Evolutionary conservation across 495 filamentous ascomycete species (phyloP), one percentile per base, ranked within the genome.

Genomic region (Talaromyces ruber): DNA sequence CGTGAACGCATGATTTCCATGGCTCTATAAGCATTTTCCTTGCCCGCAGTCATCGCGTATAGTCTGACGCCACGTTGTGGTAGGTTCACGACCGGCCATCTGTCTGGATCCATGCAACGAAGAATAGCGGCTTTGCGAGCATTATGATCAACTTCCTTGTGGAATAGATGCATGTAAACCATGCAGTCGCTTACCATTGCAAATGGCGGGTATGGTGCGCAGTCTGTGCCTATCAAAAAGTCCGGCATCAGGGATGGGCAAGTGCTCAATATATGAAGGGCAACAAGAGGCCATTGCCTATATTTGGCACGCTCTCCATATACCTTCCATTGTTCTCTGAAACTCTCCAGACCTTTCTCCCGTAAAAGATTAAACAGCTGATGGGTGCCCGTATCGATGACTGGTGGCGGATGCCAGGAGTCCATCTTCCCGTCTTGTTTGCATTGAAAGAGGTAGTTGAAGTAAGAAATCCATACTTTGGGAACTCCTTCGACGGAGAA

Each of bases 171-270:
- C 54, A 88, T 60, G 53, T 80, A 76, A 7, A 74, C 61, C 22
- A 88, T 60, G 58, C 78, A 74, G 66, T 89, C 84, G 32, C 68
- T 68, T 9, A 85, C 68, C 59, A 83, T 75, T 39, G 78, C 79
- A 47, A 74, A 76, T 12, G 78, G 73, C n/a, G 81, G 78, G 60
- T 66, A 72, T 1, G 68, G 60, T 18, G 68, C 60, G 22, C 72
- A 66, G 50, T 82, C 68, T 8, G 79, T 82, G 16, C 78, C 81
- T 43, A 76, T 63, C 6, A 89, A 66, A 56, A 88, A 79, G 12
- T 73, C 68, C 28, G 80, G 67, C 3, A 80, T 68, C 30, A 67
- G 63, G 21, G 71, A 64, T 0, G 79, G 80, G 28, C 71, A 69
- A 55, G 77, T 73, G n/a, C 74, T 65, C 26, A 89, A 64, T 26